These are phyloP conservation scores for Rhypophila decipiens DNA, from an alignment of 495 filamentous ascomycete species.

Conservation along the genomic window DNA sequence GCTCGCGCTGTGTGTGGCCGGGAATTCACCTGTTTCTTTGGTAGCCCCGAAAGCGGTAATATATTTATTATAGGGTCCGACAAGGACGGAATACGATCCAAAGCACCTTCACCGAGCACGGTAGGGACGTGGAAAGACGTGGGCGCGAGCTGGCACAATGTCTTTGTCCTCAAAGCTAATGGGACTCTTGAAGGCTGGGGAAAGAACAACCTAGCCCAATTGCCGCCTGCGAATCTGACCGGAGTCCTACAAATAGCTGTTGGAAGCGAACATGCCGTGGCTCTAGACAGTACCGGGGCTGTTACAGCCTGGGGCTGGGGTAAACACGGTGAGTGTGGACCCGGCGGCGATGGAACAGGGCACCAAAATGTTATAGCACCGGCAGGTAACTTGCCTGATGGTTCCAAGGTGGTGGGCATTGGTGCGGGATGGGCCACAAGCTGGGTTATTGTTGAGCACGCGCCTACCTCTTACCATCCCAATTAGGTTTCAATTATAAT, in stretches of 20 bases:
- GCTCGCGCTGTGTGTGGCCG: conserved; percentile 64
- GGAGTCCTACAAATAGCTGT: conserved; percentile 53
- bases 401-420: conserved; percentile 45
- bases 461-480: no score
- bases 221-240: conserved; percentile 55
- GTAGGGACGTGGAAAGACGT: conserved; percentile 49
- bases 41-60: conserved; percentile 44
- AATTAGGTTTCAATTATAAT: no score
- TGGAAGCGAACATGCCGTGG: conserved; percentile 84
- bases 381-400: conserved; percentile 37
- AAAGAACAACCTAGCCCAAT: conserved; percentile 74
- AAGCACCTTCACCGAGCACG: conserved; percentile 26
- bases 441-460: conserved; percentile 58
- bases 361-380: conserved; percentile 56
- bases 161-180: conserved; percentile 59
- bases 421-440: conserved; percentile 87
- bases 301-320: conserved; percentile 90
- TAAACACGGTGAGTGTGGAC: conserved; percentile 94
- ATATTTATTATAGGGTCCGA: conserved; percentile 61
- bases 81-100: conserved; percentile 56
- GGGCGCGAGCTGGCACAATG: conserved; percentile 72
- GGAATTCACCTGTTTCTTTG: conserved; percentile 72
- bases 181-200: conserved; percentile 62
- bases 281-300: conserved; percentile 51
- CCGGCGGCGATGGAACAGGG: conserved; percentile 54